Conservation (phyloP, 2,329 filamentous ascomycete genomes). For the Claviceps capensis region DNA sequence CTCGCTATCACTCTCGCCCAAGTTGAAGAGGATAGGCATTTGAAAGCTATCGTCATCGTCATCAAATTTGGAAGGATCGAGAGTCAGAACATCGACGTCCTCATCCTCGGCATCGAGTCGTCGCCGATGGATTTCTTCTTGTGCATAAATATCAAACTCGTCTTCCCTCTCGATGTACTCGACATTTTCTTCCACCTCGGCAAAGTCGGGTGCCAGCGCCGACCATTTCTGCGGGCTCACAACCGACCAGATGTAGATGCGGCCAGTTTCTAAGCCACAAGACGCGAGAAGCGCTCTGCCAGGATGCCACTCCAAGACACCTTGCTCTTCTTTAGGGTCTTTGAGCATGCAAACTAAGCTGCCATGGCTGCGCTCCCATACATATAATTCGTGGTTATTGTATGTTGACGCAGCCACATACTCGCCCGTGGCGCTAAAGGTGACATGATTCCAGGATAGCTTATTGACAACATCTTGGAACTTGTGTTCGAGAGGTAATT, state of each 20-base stretch:
- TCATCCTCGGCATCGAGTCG: constrained; percentile 87
- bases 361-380: constrained; percentile 90
- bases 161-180: constrained; percentile 93
- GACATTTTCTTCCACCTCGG: constrained; percentile 94
- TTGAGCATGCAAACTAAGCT: constrained; percentile 94
- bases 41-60: constrained; percentile 54
- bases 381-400: constrained; percentile 97
- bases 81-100: constrained; percentile 75
- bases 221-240: constrained; percentile 95
- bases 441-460: constrained; percentile 91
- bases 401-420: constrained; percentile 94
- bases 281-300: constrained; percentile 75
- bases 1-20: constrained; percentile 89
- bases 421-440: constrained; percentile 86
- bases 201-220: constrained; percentile 89
- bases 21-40: constrained; percentile 87
- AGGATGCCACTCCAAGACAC: constrained; percentile 95
- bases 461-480: constrained; percentile 96
- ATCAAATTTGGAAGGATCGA: constrained; percentile 52
- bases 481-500: constrained; percentile 88
- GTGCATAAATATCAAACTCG: constrained; percentile 94
- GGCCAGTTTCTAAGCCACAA: constrained; percentile 82
- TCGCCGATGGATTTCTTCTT: constrained; percentile 86
- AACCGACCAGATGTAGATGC: constrained; percentile 93
- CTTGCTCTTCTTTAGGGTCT: constrained; percentile 90